A percentile compares a stretch with the other conserved stretches of the same genome.
These are phyloP conservation scores for Candolleomyces aberdarensis DNA, from an alignment of 768 basidiomycete species.

Conservation along the genomic window DNA sequence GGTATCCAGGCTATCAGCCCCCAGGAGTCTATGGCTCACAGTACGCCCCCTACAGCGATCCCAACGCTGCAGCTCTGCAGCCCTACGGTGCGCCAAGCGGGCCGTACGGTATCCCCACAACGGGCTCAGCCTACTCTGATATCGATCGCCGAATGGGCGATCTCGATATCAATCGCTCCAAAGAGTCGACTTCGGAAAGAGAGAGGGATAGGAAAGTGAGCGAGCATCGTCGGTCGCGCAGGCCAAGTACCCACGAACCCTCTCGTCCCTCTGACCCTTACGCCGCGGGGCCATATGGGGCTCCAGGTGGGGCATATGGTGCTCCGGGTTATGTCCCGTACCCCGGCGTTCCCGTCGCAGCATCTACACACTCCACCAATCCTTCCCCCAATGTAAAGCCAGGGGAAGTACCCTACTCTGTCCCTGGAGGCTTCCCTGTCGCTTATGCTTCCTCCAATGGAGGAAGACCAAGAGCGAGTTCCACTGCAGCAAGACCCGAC, in stretches of 20 bases:
- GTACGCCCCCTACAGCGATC: slow-evolving; percentile 17
- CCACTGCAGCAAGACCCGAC: slow-evolving; percentile 33
- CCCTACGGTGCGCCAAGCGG: slow-evolving; percentile 16
- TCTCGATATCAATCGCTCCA: slow-evolving; percentile 35
- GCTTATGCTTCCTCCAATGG: slow-evolving; percentile 34
- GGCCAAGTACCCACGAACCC: slow-evolving; percentile 34
- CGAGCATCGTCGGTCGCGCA: slow-evolving; percentile 37
- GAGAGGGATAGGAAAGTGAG: slow-evolving; percentile 34
- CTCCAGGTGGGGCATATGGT: too few relatives aligned
- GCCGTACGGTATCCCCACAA: slow-evolving; percentile 25
- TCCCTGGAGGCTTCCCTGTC: slow-evolving; percentile 28
- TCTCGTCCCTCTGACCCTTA: not conserved
- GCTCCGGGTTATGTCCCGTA: not conserved
- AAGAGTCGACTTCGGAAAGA: slow-evolving; percentile 19
- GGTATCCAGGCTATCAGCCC: slow-evolving; percentile 3
- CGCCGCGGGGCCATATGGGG: too few relatives aligned
- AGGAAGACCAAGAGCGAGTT: slow-evolving; percentile 19
- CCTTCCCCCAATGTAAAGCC: slow-evolving; percentile 51
- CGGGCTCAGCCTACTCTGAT: slow-evolving; percentile 33
- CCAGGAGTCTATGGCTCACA: slow-evolving; percentile 23
- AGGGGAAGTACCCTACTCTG: slow-evolving; percentile 37
- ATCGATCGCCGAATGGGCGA: slow-evolving; percentile 41
- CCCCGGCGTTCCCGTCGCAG: slow-evolving; percentile 3
- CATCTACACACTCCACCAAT: slow-evolving; percentile 14
- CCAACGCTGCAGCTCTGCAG: slow-evolving; percentile 14